These are phyloP conservation scores for Metschnikowia proteae DNA, from an alignment of 805 yeast genomes.

Conservation along the genomic window DNA sequence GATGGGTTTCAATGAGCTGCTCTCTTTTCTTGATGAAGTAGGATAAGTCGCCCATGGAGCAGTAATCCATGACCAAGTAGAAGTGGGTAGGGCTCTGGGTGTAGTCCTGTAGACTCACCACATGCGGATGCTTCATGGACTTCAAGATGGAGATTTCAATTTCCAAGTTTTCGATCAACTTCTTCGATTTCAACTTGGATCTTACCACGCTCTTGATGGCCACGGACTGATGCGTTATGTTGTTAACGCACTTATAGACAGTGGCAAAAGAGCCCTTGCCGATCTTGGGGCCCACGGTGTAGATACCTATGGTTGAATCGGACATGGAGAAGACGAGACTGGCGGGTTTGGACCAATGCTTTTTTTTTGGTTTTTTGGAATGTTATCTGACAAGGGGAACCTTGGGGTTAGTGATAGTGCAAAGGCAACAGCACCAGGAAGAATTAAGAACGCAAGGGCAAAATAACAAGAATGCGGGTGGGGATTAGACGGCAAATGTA, in stretches of 20 bases:
- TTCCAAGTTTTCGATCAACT: slow-evolving; percentile 84
- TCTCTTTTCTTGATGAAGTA: slow-evolving; percentile 76
- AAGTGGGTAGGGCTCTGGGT: slow-evolving; percentile 73
- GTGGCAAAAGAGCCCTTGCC: slow-evolving; percentile 96
- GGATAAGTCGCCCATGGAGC: slow-evolving; percentile 91
- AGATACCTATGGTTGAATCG: slow-evolving; percentile 34
- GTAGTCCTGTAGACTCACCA: slow-evolving; percentile 82
- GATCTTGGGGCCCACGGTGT: slow-evolving; percentile 72
- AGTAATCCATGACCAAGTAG: slow-evolving; percentile 93
- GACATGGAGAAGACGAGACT: not conserved
- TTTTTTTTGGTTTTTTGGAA: not conserved
- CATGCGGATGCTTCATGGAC: slow-evolving; percentile 87
- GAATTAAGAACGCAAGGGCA: not conserved
- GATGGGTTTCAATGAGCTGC: slow-evolving; percentile 70
- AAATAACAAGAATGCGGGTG: not conserved
- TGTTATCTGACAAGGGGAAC: not conserved
- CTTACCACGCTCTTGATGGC: slow-evolving; percentile 88
- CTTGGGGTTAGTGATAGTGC: not conserved
- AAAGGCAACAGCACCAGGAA: slow-evolving; percentile 1
- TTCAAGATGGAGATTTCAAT: slow-evolving; percentile 87
- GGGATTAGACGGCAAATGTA: not conserved
- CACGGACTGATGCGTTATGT: slow-evolving; percentile 54
- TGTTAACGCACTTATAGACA: slow-evolving; percentile 79
- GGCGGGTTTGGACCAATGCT: not conserved
- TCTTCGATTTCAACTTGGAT: slow-evolving; percentile 77